Percentiles rank a stretch among this genome's conserved stretches.
Conservation (phyloP, 2,329 filamentous ascomycete species). For the Pseudogymnoascus sp. region DNA sequence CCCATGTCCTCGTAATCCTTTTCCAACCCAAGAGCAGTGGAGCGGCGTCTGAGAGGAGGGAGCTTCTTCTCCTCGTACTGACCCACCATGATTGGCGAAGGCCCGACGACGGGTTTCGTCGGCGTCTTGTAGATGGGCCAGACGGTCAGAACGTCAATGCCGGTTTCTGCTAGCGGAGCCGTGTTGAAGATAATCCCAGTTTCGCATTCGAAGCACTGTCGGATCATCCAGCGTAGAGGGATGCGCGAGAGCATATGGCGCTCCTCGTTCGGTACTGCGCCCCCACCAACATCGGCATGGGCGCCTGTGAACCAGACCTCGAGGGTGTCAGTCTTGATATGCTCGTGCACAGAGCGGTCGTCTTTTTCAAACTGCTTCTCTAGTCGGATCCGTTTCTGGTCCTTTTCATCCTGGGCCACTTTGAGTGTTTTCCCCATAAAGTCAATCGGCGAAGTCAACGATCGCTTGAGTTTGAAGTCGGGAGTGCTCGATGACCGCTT, state of each 20-base stretch:
- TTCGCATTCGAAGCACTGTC: constrained; percentile 42
- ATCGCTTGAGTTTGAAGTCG: not conserved
- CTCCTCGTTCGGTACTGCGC: constrained; percentile 36
- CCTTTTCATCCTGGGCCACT: constrained; percentile 15
- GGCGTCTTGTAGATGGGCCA: constrained; percentile 35
- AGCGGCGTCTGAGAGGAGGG: constrained; percentile 30
- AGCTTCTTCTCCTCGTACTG: constrained; percentile 32
- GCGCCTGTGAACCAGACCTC: constrained; percentile 41
- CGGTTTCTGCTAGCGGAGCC: constrained; percentile 35
- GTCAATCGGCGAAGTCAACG: not conserved
- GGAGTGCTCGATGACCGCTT: constrained; percentile 13
- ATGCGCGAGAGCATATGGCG: constrained; percentile 40
- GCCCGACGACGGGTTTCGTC: constrained; percentile 30
- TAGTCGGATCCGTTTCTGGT: constrained; percentile 18
- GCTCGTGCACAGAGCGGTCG: constrained; percentile 16
- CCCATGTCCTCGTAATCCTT: constrained; percentile 23
- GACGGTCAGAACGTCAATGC: constrained; percentile 37
- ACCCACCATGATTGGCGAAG: constrained; percentile 33
- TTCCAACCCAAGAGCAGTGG: constrained; percentile 27
- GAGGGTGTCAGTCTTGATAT: constrained; percentile 37
- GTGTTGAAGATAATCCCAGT: constrained; percentile 40
- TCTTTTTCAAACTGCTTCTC: constrained; percentile 20
- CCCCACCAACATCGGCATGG: constrained; percentile 41
- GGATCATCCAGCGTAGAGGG: constrained; percentile 43
- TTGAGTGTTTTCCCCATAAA: not conserved